phyloP scores from a whole-genome alignment of 1,284 basidiomycete species.

The Ustilago trichophora region DNA sequence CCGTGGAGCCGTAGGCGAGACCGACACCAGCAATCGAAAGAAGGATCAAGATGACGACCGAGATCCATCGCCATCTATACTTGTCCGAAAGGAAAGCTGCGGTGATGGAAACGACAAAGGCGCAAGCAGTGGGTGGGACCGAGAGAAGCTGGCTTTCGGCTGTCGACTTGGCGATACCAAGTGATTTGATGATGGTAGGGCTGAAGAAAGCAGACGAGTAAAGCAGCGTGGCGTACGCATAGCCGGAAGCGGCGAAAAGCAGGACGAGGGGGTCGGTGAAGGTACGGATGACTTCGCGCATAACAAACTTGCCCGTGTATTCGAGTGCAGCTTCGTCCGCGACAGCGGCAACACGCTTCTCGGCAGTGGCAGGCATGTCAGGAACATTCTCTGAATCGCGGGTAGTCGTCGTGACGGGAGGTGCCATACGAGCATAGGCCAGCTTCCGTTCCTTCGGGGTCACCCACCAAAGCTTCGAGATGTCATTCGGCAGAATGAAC shows the following conservation, averaged over 20 bases:
- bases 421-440: constrained; percentile 46
- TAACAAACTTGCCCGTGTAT: constrained; percentile 33
- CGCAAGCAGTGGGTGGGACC: constrained; percentile 53
- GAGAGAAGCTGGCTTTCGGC: constrained; percentile 55
- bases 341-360: constrained; percentile 24
- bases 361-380: constrained; percentile 9
- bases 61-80: constrained; percentile 44
- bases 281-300: constrained; percentile 46
- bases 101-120: constrained; percentile 51
- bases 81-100: constrained; percentile 56
- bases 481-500: constrained; percentile 53
- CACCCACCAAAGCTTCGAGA: constrained; percentile 50
- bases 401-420: constrained; percentile 1
- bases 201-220: constrained; percentile 59
- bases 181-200: constrained; percentile 56
- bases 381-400: constrained; percentile 8
- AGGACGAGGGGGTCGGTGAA: constrained; percentile 48
- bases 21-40: constrained; percentile 49
- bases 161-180: constrained; percentile 40
- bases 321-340: constrained; percentile 18
- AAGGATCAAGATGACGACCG: constrained; percentile 35
- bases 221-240: constrained; percentile 45
- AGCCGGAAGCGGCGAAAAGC: constrained; percentile 46
- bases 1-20: constrained; percentile 43
- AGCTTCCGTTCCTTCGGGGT: constrained; percentile 44